Base-by-base conservation (phyloP, 108 stramenopile species). In the Fragilariopsis cylindrus region DNA sequence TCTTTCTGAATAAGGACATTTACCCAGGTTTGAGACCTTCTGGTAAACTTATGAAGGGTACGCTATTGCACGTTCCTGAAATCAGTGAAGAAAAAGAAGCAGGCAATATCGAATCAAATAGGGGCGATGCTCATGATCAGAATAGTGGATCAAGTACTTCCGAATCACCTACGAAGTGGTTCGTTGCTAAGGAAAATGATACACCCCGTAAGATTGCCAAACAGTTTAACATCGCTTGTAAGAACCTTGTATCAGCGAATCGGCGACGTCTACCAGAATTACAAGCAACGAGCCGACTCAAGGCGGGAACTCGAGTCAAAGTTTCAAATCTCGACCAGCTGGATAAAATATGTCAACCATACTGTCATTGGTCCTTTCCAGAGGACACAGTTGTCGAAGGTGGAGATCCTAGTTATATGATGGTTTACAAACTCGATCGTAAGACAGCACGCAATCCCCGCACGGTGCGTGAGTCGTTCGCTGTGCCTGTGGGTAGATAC, bases 331-430 rank as follows among this genome's bases (percentile, higher is more conserved):
- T 94, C 45, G 81, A 92, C 58, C 69, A 81, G 7, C 74, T 78
- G 13, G 89, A 89, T 9, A 76, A 80, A 42, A 76, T 82, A 7
- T 82, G 79, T 58, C 74, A 86, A 45, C 90, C 90, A 1, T 95
- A 95, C 60, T 83, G 87, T 57, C 95, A 96, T 60, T 96, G 95
- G 95, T 88, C 90, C 7, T 96, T 96, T 75, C 95, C 95, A 8
- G 95, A 96, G 67, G 85, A 85, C 41, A 78, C 87, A 9, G 40
- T 71, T 56, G 77, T 87, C 12, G 92, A 96, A 42, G 69, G 73
- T 21, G 74, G 83, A n/a, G 92, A 91, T 60, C 89, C 90, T 5
- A 89, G 87, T 65, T 96, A 96, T 71, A 93, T 96, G 95, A 92
- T 96, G 95, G 92, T 86, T 5, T 71, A 80, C 70, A 86, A 86